Evolutionary conservation across 2,329 filamentous ascomycete species (phyloP).

Genomic region (Exophiala calicioides): DNA sequence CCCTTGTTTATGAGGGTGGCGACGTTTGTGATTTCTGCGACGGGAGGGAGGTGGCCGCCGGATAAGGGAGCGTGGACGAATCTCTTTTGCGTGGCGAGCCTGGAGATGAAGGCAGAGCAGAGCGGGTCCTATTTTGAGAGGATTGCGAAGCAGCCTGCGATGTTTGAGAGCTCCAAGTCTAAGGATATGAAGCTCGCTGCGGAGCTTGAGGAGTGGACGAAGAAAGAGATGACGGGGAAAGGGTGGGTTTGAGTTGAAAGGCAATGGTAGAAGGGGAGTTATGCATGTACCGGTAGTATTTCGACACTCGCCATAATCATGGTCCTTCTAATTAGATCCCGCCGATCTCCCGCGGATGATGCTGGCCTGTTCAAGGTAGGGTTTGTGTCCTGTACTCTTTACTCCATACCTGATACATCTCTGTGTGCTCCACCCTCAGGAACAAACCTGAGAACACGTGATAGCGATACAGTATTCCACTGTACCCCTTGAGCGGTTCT

Average conservation of each 20-base stretch:
- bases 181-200: constrained; percentile 37
- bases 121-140: constrained; percentile 45
- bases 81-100: constrained; percentile 41
- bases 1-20: constrained; percentile 29
- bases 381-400: too few species aligned
- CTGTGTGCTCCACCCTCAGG: too few species aligned
- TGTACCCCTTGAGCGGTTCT: too few species aligned
- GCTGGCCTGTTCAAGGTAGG: too few species aligned
- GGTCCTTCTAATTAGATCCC: too few species aligned
- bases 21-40: constrained; percentile 13
- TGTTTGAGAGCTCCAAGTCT: constrained; percentile 34
- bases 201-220: constrained; percentile 48
- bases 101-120: constrained; percentile 32
- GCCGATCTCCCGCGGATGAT: too few species aligned
- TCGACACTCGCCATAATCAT: too few species aligned
- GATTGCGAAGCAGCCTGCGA: constrained; percentile 29
- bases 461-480: too few species aligned
- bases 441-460: too few species aligned
- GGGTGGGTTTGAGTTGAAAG: neutral
- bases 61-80: constrained; percentile 41
- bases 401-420: too few species aligned
- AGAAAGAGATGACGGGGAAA: constrained; percentile 26
- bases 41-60: constrained; percentile 15
- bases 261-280: too few species aligned
- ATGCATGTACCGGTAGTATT: too few species aligned